Percentiles rank a stretch among this genome's conserved stretches.
phyloP scores from a whole-genome alignment of 169 alveolate genomes.

The Besnoitia besnoiti region DNA sequence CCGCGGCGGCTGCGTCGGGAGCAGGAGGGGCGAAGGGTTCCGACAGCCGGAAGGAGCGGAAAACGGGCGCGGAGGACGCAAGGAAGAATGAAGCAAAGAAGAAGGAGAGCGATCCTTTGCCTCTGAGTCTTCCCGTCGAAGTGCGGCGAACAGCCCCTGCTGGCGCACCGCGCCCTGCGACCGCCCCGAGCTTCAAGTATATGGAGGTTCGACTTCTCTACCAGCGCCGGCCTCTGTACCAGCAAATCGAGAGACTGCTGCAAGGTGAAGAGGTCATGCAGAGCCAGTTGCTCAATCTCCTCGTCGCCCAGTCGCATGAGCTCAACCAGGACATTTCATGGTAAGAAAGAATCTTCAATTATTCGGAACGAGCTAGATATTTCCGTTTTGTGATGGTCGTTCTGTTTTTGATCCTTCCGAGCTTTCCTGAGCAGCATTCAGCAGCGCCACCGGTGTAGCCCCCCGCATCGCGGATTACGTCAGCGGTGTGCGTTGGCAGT shows the following conservation, averaged over 20 bases:
- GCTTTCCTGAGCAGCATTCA: no score
- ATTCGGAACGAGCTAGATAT: no score
- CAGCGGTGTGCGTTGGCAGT: neutral
- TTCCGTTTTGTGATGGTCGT: no score
- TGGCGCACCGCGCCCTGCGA: neutral
- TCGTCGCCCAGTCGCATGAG: constrained; percentile 4
- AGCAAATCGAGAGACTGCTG: constrained; percentile 45
- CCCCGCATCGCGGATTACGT: no score
- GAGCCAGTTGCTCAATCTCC: constrained; percentile 46
- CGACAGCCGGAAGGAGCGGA: neutral
- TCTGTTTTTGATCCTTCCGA: no score
- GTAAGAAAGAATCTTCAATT: no score
- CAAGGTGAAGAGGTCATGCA: constrained; percentile 51
- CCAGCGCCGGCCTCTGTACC: constrained; percentile 49
- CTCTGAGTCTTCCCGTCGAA: neutral
- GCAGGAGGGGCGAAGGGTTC: neutral
- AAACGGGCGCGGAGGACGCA: neutral
- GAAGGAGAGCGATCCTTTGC: neutral
- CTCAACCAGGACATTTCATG: constrained; percentile 48
- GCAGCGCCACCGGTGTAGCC: no score
- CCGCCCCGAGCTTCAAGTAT: constrained; percentile 3
- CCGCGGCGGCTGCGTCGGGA: no score
- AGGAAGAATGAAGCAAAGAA: neutral
- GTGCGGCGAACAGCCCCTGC: neutral
- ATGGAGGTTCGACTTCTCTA: constrained; percentile 60